Conservation (phyloP, 2,329 filamentous ascomycete species). For the Colletotrichum euphorbiae region DNA sequence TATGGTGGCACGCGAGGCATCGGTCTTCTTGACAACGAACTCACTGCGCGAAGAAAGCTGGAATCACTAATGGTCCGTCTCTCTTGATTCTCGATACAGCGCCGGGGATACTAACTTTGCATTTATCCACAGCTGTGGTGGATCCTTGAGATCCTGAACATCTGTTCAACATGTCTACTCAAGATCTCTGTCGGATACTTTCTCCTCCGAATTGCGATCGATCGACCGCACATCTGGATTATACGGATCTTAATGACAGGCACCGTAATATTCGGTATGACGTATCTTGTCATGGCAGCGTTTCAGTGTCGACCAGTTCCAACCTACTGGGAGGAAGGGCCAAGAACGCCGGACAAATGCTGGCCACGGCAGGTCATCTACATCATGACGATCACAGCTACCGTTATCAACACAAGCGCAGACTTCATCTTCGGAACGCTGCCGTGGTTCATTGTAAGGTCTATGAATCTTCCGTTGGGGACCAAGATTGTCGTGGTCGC, state of each 20-base stretch:
- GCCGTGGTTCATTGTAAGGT: constrained; percentile 54
- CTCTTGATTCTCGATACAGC: background rate
- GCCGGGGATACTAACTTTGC: too few species aligned
- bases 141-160: constrained; percentile 55
- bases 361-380: constrained; percentile 43
- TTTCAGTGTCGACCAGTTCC: constrained; percentile 54
- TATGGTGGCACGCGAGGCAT: constrained; percentile 12
- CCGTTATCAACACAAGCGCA: constrained; percentile 51
- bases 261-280: constrained; percentile 51
- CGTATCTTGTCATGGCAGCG: constrained; percentile 55
- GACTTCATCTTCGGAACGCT: constrained; percentile 55
- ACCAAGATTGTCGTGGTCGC: constrained; percentile 52
- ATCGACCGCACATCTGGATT: constrained; percentile 48
- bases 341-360: constrained; percentile 46
- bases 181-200: constrained; percentile 58
- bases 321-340: constrained; percentile 52
- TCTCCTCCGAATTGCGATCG: constrained; percentile 54
- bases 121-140: constrained; percentile 47
- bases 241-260: constrained; percentile 50
- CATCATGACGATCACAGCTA: constrained; percentile 51
- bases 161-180: constrained; percentile 46
- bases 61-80: background rate
- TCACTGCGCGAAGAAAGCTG: background rate
- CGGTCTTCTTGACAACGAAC: background rate
- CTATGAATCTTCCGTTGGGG: constrained; percentile 52